These are phyloP conservation scores for Aspergillus chevalieri DNA, from an alignment of 2,329 filamentous ascomycete species.

Conservation along the genomic window DNA sequence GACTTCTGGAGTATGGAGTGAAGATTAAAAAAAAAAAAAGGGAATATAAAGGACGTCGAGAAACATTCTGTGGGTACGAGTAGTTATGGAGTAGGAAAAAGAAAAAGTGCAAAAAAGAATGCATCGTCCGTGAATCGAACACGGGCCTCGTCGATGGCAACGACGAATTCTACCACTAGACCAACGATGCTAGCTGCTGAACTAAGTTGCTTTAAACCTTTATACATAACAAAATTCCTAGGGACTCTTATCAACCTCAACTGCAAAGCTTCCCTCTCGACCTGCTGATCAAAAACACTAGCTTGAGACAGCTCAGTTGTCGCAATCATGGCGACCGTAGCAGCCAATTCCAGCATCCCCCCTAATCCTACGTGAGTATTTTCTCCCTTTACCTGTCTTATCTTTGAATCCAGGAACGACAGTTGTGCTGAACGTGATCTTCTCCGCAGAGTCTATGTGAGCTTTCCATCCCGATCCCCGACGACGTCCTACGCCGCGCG, in stretches of 20 bases:
- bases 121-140: constrained; percentile 45
- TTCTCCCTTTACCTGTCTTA: neutral
- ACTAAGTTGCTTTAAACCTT: neutral
- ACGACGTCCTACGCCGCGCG: neutral
- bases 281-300: constrained; percentile 10
- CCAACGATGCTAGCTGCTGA: constrained; percentile 32
- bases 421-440: constrained; percentile 9
- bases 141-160: constrained; percentile 43
- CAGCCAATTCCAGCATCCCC: constrained; percentile 22
- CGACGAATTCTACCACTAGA: constrained; percentile 43
- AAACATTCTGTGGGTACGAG: too few relatives aligned
- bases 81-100: constrained; percentile 1
- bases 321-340: constrained; percentile 34
- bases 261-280: neutral
- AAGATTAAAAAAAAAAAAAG: constrained; percentile 1
- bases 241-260: neutral
- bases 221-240: too few relatives aligned
- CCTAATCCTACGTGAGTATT: constrained; percentile 37
- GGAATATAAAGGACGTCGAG: neutral
- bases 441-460: constrained; percentile 36
- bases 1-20: neutral
- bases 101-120: constrained; percentile 17
- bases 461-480: constrained; percentile 11
- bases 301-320: constrained; percentile 16
- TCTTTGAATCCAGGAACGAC: neutral